Conservation (phyloP, 2,329 filamentous ascomycete genomes). For the Hortaea werneckii region DNA sequence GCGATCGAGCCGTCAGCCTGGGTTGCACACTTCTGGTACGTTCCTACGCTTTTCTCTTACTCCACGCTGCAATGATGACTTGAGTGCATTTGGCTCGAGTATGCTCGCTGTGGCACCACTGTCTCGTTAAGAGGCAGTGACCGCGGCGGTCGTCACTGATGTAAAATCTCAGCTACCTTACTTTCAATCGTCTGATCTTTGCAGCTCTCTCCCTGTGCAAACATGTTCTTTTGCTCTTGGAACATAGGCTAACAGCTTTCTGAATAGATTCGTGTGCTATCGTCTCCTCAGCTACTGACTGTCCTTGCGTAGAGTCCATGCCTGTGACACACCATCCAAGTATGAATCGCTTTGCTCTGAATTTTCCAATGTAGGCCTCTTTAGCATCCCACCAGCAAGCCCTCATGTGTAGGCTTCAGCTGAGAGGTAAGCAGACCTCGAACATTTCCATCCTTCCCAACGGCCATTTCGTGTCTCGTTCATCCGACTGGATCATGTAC, state of each 20-base stretch:
- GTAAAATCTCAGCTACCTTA: slow-evolving; percentile 98
- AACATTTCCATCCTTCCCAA: slow-evolving; percentile 78
- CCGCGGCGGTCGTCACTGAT: slow-evolving; percentile 72
- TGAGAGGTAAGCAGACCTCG: slow-evolving; percentile 50
- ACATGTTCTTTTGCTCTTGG: neutral
- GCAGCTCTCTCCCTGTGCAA: slow-evolving; percentile 6
- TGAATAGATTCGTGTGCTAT: too few relatives aligned
- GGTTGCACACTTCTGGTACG: slow-evolving; percentile 25
- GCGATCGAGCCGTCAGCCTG: neutral
- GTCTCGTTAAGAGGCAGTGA: slow-evolving; percentile 61
- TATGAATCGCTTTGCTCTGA: slow-evolving; percentile 71
- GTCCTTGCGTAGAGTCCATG: slow-evolving; percentile 59
- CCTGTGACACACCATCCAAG: slow-evolving; percentile 86
- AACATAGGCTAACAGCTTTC: neutral
- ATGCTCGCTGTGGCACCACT: slow-evolving; percentile 55
- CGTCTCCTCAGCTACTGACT: too few relatives aligned
- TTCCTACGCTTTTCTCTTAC: slow-evolving; percentile 6
- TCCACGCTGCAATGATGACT: slow-evolving; percentile 71
- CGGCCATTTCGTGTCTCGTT: slow-evolving; percentile 89
- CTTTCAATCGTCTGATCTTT: slow-evolving; percentile 70
- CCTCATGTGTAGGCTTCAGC: slow-evolving; percentile 23
- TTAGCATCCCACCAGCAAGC: slow-evolving; percentile 19
- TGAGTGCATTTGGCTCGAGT: slow-evolving; percentile 99
- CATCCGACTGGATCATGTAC: slow-evolving; percentile 98
- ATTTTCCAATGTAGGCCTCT: slow-evolving; percentile 76